phyloP scores from a whole-genome alignment of 257 asterid species.

The Thymus mandschuricus region DNA sequence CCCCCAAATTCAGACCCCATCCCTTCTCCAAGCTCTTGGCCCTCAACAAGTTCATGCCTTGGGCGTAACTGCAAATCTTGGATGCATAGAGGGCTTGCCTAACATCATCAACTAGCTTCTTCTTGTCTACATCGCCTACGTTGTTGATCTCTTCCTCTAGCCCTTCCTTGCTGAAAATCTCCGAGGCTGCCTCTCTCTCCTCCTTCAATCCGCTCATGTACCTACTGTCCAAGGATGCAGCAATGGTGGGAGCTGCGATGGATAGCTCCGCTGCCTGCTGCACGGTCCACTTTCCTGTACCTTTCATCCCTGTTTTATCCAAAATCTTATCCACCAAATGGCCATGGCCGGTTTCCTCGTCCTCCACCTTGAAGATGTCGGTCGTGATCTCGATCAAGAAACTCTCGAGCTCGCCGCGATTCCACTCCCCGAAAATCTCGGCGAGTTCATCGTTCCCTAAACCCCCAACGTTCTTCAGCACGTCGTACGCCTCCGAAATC shows the following conservation, averaged over 20 bases:
- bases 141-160: conserved; percentile 53
- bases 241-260: conserved; percentile 91
- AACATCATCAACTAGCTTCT: conserved; percentile 85
- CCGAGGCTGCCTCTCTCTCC: conserved; percentile 65
- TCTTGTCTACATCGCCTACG: conserved; percentile 59
- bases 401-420: conserved; percentile 83
- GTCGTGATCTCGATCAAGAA: conserved; percentile 83
- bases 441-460: conserved; percentile 66
- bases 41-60: conserved; percentile 89
- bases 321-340: conserved; percentile 82
- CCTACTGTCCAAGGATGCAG: conserved; percentile 80
- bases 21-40: conserved; percentile 87
- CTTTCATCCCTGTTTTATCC: conserved; percentile 81
- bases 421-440: conserved; percentile 80
- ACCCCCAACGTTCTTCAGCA: conserved; percentile 75
- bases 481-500: conserved; percentile 88
- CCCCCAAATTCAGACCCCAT: conserved; percentile 90
- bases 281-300: conserved; percentile 92
- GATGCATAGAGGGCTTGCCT: conserved; percentile 93
- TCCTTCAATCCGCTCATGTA: conserved; percentile 92
- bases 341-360: conserved; percentile 52
- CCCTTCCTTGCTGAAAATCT: conserved; percentile 65
- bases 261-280: conserved; percentile 97
- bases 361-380: conserved; percentile 76
- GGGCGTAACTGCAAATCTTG: conserved; percentile 93